Evolutionary conservation across 228 moss, liverwort and hornwort species (phyloP).

Genomic region (Sphagnum magellanicum): DNA sequence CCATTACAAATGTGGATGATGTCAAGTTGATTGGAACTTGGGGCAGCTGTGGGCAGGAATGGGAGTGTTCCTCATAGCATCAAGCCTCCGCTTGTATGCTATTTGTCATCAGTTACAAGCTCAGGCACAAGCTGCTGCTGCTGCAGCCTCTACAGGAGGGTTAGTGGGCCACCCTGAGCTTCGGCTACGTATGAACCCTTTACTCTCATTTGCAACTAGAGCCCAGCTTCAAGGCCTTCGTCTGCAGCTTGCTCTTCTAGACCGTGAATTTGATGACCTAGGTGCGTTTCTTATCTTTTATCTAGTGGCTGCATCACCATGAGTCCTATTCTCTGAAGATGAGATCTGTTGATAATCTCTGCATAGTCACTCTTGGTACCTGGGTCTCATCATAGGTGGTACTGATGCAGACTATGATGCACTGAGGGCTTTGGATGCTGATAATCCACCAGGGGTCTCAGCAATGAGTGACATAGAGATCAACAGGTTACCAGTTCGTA

Average conservation of each 20-base stretch:
- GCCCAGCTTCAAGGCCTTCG: conserved; percentile 55
- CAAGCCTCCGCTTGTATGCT: conserved; percentile 53
- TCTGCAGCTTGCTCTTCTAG: conserved; percentile 62
- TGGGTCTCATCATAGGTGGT: background rate
- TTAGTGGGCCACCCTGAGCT: conserved; percentile 49
- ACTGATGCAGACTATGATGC: conserved; percentile 50
- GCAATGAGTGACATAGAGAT: conserved; percentile 62
- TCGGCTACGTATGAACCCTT: conserved; percentile 47
- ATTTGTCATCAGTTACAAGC: conserved; percentile 65
- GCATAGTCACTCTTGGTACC: too few relatives aligned
- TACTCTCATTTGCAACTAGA: conserved; percentile 49
- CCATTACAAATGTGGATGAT: too few relatives aligned
- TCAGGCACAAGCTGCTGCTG: conserved; percentile 46
- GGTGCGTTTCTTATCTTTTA: conserved; percentile 16
- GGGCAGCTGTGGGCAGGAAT: conserved; percentile 64
- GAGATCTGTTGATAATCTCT: too few relatives aligned
- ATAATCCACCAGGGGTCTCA: conserved; percentile 49
- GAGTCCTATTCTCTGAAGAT: too few relatives aligned
- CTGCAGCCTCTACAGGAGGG: conserved; percentile 27
- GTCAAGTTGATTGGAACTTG: background rate
- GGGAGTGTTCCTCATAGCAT: conserved; percentile 54
- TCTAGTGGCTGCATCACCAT: background rate
- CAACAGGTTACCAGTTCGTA: conserved; percentile 45
- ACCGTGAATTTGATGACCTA: conserved; percentile 69
- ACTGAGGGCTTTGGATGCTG: conserved; percentile 54